A percentile compares a stretch with the other conserved stretches of the same genome.
phyloP scores from a whole-genome alignment of 352 stramenopile species.

The Phytopythium mirpurense region DNA sequence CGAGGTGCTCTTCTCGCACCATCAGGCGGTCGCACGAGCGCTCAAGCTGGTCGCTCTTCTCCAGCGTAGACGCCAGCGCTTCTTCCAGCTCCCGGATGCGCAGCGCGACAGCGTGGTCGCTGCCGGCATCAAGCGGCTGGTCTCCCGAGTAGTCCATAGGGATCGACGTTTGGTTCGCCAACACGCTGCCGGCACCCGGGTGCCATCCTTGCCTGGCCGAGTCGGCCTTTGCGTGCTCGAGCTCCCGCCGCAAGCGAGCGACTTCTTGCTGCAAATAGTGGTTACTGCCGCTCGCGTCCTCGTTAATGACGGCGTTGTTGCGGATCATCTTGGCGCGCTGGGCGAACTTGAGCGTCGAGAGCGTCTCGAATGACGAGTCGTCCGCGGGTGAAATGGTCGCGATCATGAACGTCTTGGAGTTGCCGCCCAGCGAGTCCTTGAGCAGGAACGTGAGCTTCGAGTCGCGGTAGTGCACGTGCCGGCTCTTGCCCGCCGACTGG shows the following conservation, averaged over 20 bases:
- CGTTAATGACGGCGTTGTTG: slow-evolving; percentile 82
- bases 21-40: slow-evolving; percentile 53
- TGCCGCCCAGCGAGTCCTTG: slow-evolving; percentile 80
- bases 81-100: slow-evolving; percentile 63
- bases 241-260: slow-evolving; percentile 40
- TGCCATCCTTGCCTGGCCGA: background rate
- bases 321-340: slow-evolving; percentile 83
- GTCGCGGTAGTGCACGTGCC: slow-evolving; percentile 82
- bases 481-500: slow-evolving; percentile 71
- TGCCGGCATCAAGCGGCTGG: slow-evolving; percentile 8
- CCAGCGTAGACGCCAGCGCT: slow-evolving; percentile 47
- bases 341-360: slow-evolving; percentile 84
- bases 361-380: slow-evolving; percentile 80
- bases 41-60: slow-evolving; percentile 51
- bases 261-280: slow-evolving; percentile 73
- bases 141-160: background rate
- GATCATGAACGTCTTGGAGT: slow-evolving; percentile 87
- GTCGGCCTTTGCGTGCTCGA: slow-evolving; percentile 38
- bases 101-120: slow-evolving; percentile 29
- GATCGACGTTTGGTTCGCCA: background rate
- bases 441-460: slow-evolving; percentile 84
- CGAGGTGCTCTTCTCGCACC: slow-evolving; percentile 45
- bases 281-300: slow-evolving; percentile 65
- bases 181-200: background rate
- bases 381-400: slow-evolving; percentile 77